phyloP scores from a whole-genome alignment of 2,329 filamentous ascomycete genomes.

The Endocalyx cinctus region DNA sequence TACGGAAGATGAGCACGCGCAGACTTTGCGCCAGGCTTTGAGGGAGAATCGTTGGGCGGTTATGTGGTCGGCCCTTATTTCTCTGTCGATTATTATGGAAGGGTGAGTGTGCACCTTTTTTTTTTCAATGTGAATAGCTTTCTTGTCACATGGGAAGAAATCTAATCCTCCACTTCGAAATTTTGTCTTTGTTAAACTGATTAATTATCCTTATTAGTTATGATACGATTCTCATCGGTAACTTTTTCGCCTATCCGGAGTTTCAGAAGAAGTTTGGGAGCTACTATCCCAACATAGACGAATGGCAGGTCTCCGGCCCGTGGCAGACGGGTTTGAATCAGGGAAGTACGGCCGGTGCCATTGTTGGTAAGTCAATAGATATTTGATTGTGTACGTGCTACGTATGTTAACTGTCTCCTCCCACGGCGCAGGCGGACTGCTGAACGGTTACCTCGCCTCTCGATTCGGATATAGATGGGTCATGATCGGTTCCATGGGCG shows the following conservation, averaged over 20 bases:
- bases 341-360: conserved; percentile 23
- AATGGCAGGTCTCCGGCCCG: conserved; percentile 22
- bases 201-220: conserved; percentile 14
- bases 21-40: conserved; percentile 23
- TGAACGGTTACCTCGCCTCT: conserved; percentile 25
- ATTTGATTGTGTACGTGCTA: not conserved
- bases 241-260: conserved; percentile 26
- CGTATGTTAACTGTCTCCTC: conserved; percentile 1
- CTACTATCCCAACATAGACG: conserved; percentile 15
- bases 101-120: too few relatives aligned
- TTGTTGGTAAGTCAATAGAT: conserved; percentile 23
- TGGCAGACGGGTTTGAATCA: conserved; percentile 27
- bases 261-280: conserved; percentile 25
- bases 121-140: not conserved
- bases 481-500: conserved; percentile 22
- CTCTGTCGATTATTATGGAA: conserved; percentile 29
- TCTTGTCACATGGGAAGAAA: not conserved
- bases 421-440: conserved; percentile 17
- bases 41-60: conserved; percentile 23
- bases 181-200: too few relatives aligned
- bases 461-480: conserved; percentile 25
- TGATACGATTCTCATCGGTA: conserved; percentile 26
- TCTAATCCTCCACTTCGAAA: too few relatives aligned
- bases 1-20: conserved; percentile 26
- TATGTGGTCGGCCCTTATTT: conserved; percentile 27